Conservation (phyloP, 108 stramenopile species). For the Skeletonema grethae region DNA sequence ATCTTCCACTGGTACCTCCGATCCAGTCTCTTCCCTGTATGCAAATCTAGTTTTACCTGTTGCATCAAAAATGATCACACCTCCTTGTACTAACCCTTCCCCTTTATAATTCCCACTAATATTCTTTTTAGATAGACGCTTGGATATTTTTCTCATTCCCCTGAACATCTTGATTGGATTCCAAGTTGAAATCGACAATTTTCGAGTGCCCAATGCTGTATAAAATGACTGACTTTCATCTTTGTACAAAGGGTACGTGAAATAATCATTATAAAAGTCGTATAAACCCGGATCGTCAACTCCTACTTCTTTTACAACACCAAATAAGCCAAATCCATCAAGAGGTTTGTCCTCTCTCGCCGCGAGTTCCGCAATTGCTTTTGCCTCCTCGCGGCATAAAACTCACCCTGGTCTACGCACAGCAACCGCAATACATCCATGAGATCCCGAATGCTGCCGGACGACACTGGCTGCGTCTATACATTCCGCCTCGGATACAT, state of each 20-base stretch:
- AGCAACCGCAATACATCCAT: slow-evolving; percentile 56
- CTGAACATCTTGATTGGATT: slow-evolving; percentile 55
- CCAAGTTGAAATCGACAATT: slow-evolving; percentile 34
- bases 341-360: slow-evolving; percentile 43
- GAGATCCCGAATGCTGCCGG: slow-evolving; percentile 34
- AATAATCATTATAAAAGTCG: slow-evolving; percentile 57
- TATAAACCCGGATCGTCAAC: slow-evolving; percentile 49
- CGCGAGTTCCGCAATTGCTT: slow-evolving; percentile 53
- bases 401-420: slow-evolving; percentile 72
- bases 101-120: slow-evolving; percentile 66
- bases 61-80: slow-evolving; percentile 57
- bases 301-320: slow-evolving; percentile 59
- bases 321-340: slow-evolving; percentile 54
- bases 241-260: slow-evolving; percentile 51
- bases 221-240: slow-evolving; percentile 56
- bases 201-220: slow-evolving; percentile 52
- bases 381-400: slow-evolving; percentile 73
- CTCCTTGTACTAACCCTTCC: slow-evolving; percentile 67
- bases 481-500: slow-evolving; percentile 29
- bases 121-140: slow-evolving; percentile 44
- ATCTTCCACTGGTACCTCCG: slow-evolving; percentile 48
- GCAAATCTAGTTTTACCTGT: slow-evolving; percentile 45
- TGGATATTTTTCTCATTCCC: slow-evolving; percentile 37
- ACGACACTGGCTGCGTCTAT: slow-evolving; percentile 35
- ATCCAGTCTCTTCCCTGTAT: slow-evolving; percentile 63